Conservation (phyloP, 2,329 filamentous ascomycete species). For the Alternaria gansuensis region DNA sequence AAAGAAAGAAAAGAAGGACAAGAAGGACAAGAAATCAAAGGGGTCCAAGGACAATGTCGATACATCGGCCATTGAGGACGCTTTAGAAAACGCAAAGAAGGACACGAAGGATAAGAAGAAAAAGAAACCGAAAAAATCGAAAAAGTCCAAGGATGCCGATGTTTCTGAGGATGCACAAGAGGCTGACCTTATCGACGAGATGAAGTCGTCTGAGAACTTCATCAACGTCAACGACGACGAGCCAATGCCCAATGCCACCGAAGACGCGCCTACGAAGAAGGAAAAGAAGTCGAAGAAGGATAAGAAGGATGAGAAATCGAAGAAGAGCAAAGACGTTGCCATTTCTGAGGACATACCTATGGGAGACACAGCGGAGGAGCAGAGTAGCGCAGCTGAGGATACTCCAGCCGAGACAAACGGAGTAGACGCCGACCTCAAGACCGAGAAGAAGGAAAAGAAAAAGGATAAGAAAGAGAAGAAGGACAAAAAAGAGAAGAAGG, state of each 20-base stretch:
- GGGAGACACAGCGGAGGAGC: slow-evolving; percentile 20
- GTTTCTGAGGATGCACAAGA: slow-evolving; percentile 21
- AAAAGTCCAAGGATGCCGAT: slow-evolving; percentile 32
- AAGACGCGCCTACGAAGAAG: slow-evolving; percentile 27
- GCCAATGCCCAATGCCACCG: slow-evolving; percentile 32
- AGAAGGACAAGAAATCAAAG: slow-evolving; percentile 37
- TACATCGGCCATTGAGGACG: slow-evolving; percentile 12
- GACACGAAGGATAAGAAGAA: slow-evolving; percentile 29
- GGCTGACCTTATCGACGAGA: slow-evolving; percentile 25
- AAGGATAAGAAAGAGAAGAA: slow-evolving; percentile 42
- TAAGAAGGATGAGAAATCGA: slow-evolving; percentile 37
- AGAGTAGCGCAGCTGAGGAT: slow-evolving; percentile 25
- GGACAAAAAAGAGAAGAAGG: slow-evolving; percentile 42
- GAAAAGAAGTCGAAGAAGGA: slow-evolving; percentile 39
- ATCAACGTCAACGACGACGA: slow-evolving; percentile 29
- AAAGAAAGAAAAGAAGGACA: slow-evolving; percentile 33
- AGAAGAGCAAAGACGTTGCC: slow-evolving; percentile 22
- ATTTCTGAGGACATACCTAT: slow-evolving; percentile 21
- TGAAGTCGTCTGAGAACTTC: slow-evolving; percentile 28
- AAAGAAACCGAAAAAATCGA: slow-evolving; percentile 38
- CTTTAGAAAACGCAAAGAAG: slow-evolving; percentile 23
- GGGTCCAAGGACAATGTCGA: slow-evolving; percentile 30
- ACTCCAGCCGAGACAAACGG: slow-evolving; percentile 20
- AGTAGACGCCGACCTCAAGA: slow-evolving; percentile 30
- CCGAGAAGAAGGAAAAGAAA: slow-evolving; percentile 35